These are phyloP conservation scores for Aspergillus novoparasiticus DNA, from an alignment of 2,329 filamentous ascomycete species.

Conservation along the genomic window DNA sequence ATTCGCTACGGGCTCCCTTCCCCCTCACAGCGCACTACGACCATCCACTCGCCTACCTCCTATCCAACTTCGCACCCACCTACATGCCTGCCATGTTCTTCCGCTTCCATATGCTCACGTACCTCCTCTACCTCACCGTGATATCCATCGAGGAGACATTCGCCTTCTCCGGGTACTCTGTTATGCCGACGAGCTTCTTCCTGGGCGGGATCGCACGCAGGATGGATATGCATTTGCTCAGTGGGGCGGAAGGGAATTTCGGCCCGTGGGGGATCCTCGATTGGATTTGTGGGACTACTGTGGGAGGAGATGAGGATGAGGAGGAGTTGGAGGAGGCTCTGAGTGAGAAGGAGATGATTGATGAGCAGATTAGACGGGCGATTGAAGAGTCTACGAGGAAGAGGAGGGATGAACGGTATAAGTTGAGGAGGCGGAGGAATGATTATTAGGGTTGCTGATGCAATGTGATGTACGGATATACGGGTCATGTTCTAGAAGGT, in stretches of 20 bases:
- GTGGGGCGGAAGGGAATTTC: constrained; percentile 48
- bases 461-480: background rate
- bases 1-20: constrained; percentile 55
- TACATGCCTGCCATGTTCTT: constrained; percentile 59
- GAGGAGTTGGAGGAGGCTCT: constrained; percentile 42
- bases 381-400: constrained; percentile 36
- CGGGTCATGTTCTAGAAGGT: constrained; percentile 1
- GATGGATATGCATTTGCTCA: constrained; percentile 57
- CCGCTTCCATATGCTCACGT: constrained; percentile 64
- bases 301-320: constrained; percentile 49
- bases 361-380: constrained; percentile 33
- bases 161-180: constrained; percentile 61
- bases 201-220: constrained; percentile 61
- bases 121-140: constrained; percentile 56
- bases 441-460: constrained; percentile 4
- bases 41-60: constrained; percentile 58
- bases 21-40: constrained; percentile 63
- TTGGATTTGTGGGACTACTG: constrained; percentile 45
- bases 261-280: constrained; percentile 50
- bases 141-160: constrained; percentile 64
- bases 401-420: constrained; percentile 23
- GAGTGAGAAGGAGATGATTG: constrained; percentile 36
- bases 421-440: constrained; percentile 16
- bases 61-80: constrained; percentile 58
- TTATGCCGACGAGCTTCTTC: constrained; percentile 60